Base-by-base conservation (phyloP, 202 grass and related monocot genomes). In the Panicum hallii region DNA sequence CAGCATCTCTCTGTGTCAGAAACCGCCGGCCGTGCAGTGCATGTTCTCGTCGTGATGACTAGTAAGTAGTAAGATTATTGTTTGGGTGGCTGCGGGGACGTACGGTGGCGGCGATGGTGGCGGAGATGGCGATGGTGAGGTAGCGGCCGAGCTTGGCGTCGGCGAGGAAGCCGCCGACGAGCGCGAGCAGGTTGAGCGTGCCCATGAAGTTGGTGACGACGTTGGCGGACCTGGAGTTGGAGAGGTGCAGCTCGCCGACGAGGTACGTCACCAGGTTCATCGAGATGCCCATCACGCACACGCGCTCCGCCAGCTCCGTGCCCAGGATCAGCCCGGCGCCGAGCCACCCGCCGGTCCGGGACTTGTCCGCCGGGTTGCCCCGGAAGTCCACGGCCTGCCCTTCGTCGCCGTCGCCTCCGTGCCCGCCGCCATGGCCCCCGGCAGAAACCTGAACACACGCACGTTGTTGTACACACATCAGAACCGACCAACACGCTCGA, bases 131-230 rank as follows among this genome's bases (percentile, higher is more conserved):
- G 60, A 98, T 89, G 57, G 95, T 95, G 50, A 95, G 67, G 78
- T 95, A 98, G 7, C 95, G 95, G 8, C 95, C 95, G 32, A 95
- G 86, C 89, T 92, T 98, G 67, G 93, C 93, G 74, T 98, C 95
- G 60, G 95, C 95, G 63, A 98, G 81, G 78, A 95, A 98, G 86
- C 89, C 95, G 40, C 90, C 91, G 58, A 95, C 43, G 60, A 98
- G 60, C 14, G 91, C 95, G 5, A 98, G 91, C 0, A 98, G 90
- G 80, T 98, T 88, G 61, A 98, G 95, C 0, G 92, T 90, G 78
- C 95, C 95, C 95, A 95, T 92, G 70, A 98, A 95, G 84, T 98
- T 98, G 85, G 95, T 98, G 23, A 98, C 95, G 56, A 92, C 53
- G 79, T 62, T 98, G 58, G 95, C 95, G 0, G 95, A 93, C 81